Evolutionary conservation across 2,329 filamentous ascomycete species (phyloP).

Genomic region (Biscogniauxia mediterranea): DNA sequence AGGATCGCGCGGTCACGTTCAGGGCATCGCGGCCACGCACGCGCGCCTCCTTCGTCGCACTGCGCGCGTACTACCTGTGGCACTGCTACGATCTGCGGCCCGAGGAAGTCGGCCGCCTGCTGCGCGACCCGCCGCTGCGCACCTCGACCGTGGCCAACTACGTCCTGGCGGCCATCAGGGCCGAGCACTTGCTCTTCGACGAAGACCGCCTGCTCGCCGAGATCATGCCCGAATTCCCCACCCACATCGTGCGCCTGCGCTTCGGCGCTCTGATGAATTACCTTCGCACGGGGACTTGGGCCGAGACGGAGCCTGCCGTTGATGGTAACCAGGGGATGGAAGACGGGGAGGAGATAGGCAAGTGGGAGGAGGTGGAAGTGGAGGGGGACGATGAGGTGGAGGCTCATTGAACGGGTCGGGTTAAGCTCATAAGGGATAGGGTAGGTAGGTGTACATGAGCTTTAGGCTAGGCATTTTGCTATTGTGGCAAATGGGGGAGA

Average conservation of each 20-base stretch:
- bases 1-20: slow-evolving; percentile 39
- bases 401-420: background rate
- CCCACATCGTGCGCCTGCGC: background rate
- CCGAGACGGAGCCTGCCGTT: slow-evolving; percentile 4
- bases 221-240: background rate
- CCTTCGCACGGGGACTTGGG: slow-evolving; percentile 3
- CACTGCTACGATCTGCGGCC: slow-evolving; percentile 51
- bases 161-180: slow-evolving; percentile 54
- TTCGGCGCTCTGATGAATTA: background rate
- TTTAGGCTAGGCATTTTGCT: too few species aligned
- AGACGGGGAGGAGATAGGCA: background rate
- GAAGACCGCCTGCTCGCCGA: slow-evolving; percentile 14
- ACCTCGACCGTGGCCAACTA: slow-evolving; percentile 56
- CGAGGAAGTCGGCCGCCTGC: slow-evolving; percentile 48
- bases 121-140: slow-evolving; percentile 61
- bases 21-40: slow-evolving; percentile 27
- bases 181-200: slow-evolving; percentile 51
- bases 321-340: background rate
- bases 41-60: slow-evolving; percentile 25
- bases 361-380: background rate
- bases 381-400: background rate
- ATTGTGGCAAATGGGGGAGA: too few species aligned
- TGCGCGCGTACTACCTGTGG: slow-evolving; percentile 67
- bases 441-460: too few species aligned
- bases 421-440: background rate